phyloP scores from a whole-genome alignment of 2,329 filamentous ascomycete genomes.

The Curvularia verruculosa region DNA sequence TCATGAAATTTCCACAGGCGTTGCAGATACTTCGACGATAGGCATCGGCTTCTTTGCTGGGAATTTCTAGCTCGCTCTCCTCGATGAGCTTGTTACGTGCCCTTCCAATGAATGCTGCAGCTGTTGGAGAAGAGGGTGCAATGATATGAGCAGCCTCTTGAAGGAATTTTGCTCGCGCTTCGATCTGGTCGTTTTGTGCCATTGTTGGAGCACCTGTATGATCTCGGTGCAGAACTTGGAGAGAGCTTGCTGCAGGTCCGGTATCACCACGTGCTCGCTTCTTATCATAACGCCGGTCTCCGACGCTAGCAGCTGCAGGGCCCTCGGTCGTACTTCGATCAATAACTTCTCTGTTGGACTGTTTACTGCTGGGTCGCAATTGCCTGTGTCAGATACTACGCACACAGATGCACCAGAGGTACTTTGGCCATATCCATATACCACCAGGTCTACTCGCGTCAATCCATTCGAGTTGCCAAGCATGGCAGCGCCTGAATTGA shows the following conservation, averaged over 20 bases:
- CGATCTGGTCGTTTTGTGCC: conserved; percentile 23
- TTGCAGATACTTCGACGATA: conserved; percentile 43
- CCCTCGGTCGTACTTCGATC: conserved; percentile 18
- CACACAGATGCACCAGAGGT: not conserved
- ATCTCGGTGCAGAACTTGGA: conserved; percentile 13
- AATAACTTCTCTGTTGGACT: conserved; percentile 2
- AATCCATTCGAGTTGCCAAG: not conserved
- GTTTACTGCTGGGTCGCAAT: conserved; percentile 1
- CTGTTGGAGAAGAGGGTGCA: conserved; percentile 39
- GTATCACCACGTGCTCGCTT: conserved; percentile 14
- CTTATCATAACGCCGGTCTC: conserved; percentile 27
- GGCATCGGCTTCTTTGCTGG: conserved; percentile 39
- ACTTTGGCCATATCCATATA: conserved; percentile 5
- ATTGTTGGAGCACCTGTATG: conserved; percentile 22
- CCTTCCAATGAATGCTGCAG: conserved; percentile 41
- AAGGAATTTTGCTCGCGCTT: conserved; percentile 41
- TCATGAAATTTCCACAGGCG: conserved; percentile 47
- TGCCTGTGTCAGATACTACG: conserved; percentile 8
- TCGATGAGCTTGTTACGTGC: conserved; percentile 37
- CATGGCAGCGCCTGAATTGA: conserved; percentile 38
- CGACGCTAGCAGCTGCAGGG: conserved; percentile 33
- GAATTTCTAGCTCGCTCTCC: conserved; percentile 33
- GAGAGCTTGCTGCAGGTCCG: conserved; percentile 18
- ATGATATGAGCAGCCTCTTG: conserved; percentile 43
- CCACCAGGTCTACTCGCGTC: conserved; percentile 1